Conservation (phyloP, 169 alveolate genomes). For the Plasmodium vinckei region DNA sequence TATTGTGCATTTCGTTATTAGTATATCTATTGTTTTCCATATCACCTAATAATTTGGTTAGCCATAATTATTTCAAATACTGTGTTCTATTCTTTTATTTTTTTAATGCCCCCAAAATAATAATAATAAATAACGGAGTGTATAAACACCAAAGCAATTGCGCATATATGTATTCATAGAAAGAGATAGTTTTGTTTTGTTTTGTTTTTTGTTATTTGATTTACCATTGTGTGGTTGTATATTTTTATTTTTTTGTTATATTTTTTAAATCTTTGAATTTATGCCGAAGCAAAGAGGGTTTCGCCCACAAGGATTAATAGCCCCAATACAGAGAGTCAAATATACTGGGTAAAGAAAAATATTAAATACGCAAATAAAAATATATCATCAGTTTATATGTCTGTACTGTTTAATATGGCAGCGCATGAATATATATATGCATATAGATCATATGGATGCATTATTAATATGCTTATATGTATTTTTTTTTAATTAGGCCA, state of each 20-base stretch:
- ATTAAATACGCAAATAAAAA: not conserved
- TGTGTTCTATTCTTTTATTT: no score
- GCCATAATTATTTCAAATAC: no score
- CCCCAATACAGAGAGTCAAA: conserved; percentile 76
- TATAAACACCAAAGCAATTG: not conserved
- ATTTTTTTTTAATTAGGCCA: conserved; percentile 24
- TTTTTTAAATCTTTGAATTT: conserved; percentile 1
- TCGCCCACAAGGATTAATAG: conserved; percentile 75
- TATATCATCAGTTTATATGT: no score
- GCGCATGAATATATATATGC: not conserved
- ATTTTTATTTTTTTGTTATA: conserved; percentile 11
- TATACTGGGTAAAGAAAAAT: conserved; percentile 70
- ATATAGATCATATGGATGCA: not conserved
- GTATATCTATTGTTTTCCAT: no score
- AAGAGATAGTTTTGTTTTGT: not conserved
- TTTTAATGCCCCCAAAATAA: not conserved
- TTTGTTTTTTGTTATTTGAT: not conserved
- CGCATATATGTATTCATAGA: conserved; percentile 20
- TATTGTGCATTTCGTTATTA: no score
- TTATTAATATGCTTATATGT: not conserved
- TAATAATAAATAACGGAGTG: not conserved
- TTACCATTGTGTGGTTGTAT: no score
- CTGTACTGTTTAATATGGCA: not conserved
- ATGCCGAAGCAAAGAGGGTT: conserved; percentile 78
- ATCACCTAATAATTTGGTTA: no score